A percentile compares a stretch with the other conserved stretches of the same genome.
Evolutionary conservation across 73 alveolate species (phyloP).

Genomic region (Tetrahymena borealis): DNA sequence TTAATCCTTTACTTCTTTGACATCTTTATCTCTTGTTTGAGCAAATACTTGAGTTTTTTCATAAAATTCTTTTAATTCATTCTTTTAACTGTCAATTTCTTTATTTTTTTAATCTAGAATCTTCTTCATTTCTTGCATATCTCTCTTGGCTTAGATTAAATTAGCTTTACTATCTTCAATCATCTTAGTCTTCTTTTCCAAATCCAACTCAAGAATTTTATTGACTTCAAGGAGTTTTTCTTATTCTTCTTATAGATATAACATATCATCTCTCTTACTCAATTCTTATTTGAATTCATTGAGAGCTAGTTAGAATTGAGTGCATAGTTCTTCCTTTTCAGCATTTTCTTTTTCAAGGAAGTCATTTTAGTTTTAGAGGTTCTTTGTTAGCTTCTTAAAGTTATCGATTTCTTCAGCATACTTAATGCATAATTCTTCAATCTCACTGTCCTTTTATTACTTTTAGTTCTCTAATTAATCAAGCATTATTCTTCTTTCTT

Average conservation of each 20-base stretch:
- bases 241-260: neutral
- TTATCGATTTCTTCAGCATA: neutral
- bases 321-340: neutral
- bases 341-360: neutral
- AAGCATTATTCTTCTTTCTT: neutral
- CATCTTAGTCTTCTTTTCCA: neutral
- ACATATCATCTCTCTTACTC: neutral
- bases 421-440: neutral
- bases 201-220: neutral
- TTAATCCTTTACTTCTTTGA: neutral
- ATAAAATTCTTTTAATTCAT: neutral
- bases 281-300: neutral
- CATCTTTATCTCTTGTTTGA: neutral
- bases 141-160: neutral
- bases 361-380: neutral
- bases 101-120: neutral
- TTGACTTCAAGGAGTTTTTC: neutral
- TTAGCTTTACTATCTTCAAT: neutral
- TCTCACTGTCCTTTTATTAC: neutral
- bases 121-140: neutral
- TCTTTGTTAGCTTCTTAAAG: neutral
- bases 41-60: neutral
- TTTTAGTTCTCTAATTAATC: neutral
- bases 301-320: neutral
- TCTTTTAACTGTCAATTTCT: neutral